A percentile compares a stretch with the other conserved stretches of the same genome.
Evolutionary conservation across 768 basidiomycete genomes (phyloP).

Genomic region (Rhodosporidiobolus odoratus): DNA sequence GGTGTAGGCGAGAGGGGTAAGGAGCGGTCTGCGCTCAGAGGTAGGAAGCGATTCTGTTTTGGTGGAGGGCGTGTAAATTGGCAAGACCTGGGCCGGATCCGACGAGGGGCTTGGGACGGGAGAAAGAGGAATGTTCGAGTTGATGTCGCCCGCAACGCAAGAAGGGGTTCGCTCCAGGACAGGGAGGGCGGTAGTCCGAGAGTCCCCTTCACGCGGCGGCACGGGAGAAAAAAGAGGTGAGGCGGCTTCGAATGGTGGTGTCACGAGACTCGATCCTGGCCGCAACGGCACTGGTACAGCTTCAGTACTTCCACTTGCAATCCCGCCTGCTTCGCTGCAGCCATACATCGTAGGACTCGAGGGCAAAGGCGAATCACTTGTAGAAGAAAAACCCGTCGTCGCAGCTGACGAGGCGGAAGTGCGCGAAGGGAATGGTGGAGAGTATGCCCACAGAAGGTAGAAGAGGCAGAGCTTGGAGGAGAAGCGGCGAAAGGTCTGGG

Average conservation of each 20-base stretch:
- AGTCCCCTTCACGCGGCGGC: neutral
- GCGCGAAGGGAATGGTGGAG: neutral
- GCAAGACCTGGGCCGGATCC: too few species aligned
- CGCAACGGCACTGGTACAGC: neutral
- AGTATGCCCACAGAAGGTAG: neutral
- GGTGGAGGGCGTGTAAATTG: too few species aligned
- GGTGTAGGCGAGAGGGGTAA: neutral
- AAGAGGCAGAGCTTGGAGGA: conserved; percentile 3
- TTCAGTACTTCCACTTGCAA: too few species aligned
- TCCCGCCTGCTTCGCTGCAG: too few species aligned
- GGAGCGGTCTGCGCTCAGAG: neutral
- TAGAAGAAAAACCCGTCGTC: neutral
- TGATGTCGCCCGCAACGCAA: fast-evolving
- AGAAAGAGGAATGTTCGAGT: neutral
- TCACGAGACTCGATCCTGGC: neutral
- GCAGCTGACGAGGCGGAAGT: neutral
- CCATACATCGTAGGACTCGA: too few species aligned
- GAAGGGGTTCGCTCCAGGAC: neutral
- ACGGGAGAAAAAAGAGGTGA: neutral
- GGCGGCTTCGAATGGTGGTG: neutral
- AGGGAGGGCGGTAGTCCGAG: neutral
- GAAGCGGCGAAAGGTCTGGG: neutral
- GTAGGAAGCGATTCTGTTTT: neutral
- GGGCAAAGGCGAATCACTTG: neutral
- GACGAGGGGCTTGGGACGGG: too few species aligned